A percentile compares a stretch with the other conserved stretches of the same genome.
Evolutionary conservation across 2,329 filamentous ascomycete species (phyloP).

Genomic region (Ceratocystis variospora): DNA sequence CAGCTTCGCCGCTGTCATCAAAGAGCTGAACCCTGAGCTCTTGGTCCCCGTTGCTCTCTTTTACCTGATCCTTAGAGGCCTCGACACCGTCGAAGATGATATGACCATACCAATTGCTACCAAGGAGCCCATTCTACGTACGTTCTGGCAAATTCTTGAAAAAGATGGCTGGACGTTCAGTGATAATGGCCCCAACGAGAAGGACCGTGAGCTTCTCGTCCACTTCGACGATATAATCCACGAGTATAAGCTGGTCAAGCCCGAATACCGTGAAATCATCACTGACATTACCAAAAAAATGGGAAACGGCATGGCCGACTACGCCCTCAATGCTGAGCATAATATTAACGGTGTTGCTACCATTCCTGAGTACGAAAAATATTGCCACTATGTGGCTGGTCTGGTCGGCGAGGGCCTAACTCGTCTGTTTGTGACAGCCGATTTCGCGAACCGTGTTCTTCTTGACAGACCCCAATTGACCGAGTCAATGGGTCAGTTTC

Average conservation of each 20-base stretch:
- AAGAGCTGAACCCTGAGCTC: conserved; percentile 89
- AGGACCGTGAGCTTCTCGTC: conserved; percentile 81
- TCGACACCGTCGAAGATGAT: conserved; percentile 98
- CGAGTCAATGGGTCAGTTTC: conserved; percentile 92
- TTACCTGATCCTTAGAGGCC: conserved; percentile 79
- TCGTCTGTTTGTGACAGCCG: conserved; percentile 72
- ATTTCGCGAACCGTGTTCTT: conserved; percentile 74
- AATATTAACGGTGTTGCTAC: conserved; percentile 70
- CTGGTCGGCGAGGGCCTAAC: conserved; percentile 93
- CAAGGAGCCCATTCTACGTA: conserved; percentile 75
- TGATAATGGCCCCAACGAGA: conserved; percentile 78
- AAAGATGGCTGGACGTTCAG: conserved; percentile 82
- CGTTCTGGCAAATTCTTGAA: conserved; percentile 67
- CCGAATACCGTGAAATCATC: conserved; percentile 71
- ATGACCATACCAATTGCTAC: conserved; percentile 72
- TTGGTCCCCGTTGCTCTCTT: conserved; percentile 80
- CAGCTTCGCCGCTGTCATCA: conserved; percentile 84
- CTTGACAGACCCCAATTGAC: conserved; percentile 66
- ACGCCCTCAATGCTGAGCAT: conserved; percentile 68
- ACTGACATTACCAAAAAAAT: conserved; percentile 86
- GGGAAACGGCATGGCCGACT: conserved; percentile 98
- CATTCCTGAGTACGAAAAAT: conserved; percentile 80
- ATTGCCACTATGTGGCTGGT: conserved; percentile 97
- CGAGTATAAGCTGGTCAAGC: conserved; percentile 81
- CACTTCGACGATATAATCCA: conserved; percentile 77